Percentiles rank a stretch among this genome's conserved stretches.
Conservation (phyloP, 805 yeast species). For the Yarrowia porcina region DNA sequence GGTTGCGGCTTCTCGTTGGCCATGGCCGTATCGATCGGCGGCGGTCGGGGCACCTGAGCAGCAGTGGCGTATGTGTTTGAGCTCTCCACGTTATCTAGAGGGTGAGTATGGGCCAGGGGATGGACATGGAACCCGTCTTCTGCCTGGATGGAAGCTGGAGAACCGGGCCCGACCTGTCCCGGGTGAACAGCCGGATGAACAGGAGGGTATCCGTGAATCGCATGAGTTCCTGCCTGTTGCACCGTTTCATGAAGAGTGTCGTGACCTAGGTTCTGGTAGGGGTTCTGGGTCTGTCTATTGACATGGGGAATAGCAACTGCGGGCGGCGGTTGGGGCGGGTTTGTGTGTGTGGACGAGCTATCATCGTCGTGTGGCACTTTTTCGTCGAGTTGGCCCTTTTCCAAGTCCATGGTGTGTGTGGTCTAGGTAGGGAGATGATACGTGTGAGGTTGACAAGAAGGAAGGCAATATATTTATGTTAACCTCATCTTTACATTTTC, state of each 20-base stretch:
- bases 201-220: background rate
- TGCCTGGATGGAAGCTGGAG: conserved; percentile 10
- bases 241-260: background rate
- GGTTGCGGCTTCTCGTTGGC: conserved; percentile 15
- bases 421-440: background rate
- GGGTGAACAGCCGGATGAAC: background rate
- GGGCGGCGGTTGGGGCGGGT: conserved; percentile 21
- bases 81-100: background rate
- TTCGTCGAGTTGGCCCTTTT: conserved; percentile 2
- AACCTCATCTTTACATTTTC: no score
- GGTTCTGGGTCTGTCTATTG: conserved; percentile 18
- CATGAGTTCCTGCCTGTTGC: background rate
- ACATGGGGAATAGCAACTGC: background rate
- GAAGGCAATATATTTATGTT: background rate
- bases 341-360: background rate
- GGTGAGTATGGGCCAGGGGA: background rate
- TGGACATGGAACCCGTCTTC: conserved; percentile 10
- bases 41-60: background rate
- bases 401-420: conserved; percentile 1
- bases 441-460: background rate
- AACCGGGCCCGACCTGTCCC: background rate
- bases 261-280: conserved; percentile 1
- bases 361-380: background rate
- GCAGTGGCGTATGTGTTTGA: conserved; percentile 11
- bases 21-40: background rate